Conservation (phyloP, 192 early-diverging fungal species). For the Coemansia furcata region DNA sequence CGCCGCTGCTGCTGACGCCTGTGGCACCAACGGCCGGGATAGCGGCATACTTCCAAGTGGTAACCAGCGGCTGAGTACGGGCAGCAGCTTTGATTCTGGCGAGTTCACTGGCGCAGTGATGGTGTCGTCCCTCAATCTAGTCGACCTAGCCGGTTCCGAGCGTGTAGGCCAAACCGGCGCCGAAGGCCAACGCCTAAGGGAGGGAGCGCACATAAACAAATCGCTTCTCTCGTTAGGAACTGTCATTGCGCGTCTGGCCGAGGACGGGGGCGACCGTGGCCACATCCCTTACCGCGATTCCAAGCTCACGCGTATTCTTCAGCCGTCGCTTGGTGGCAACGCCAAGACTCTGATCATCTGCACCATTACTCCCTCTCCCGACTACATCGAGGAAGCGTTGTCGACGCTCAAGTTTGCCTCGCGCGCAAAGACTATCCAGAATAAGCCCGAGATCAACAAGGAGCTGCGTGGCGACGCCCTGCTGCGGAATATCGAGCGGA, state of each 20-base stretch:
- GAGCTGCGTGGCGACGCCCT: conserved; percentile 54
- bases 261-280: conserved; percentile 54
- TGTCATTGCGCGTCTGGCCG: conserved; percentile 88
- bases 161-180: conserved; percentile 72
- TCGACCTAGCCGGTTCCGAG: conserved; percentile 97
- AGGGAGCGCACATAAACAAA: conserved; percentile 97
- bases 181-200: conserved; percentile 84
- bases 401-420: conserved; percentile 96
- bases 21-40: neutral
- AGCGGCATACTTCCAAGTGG: neutral
- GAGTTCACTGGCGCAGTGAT: conserved; percentile 53
- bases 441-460: conserved; percentile 79
- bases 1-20: neutral
- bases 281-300: conserved; percentile 98
- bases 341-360: conserved; percentile 89
- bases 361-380: conserved; percentile 78
- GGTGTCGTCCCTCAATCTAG: conserved; percentile 73
- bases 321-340: conserved; percentile 88
- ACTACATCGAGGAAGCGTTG: conserved; percentile 76
- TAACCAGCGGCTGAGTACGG: conserved; percentile 36
- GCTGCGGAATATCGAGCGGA: conserved; percentile 43
- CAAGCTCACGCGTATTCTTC: conserved; percentile 91
- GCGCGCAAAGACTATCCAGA: conserved; percentile 84
- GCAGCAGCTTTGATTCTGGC: conserved; percentile 21
- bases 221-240: conserved; percentile 85